Evolutionary conservation across 2,329 filamentous ascomycete genomes (phyloP).

Genomic region (Calonectria ilicicola): DNA sequence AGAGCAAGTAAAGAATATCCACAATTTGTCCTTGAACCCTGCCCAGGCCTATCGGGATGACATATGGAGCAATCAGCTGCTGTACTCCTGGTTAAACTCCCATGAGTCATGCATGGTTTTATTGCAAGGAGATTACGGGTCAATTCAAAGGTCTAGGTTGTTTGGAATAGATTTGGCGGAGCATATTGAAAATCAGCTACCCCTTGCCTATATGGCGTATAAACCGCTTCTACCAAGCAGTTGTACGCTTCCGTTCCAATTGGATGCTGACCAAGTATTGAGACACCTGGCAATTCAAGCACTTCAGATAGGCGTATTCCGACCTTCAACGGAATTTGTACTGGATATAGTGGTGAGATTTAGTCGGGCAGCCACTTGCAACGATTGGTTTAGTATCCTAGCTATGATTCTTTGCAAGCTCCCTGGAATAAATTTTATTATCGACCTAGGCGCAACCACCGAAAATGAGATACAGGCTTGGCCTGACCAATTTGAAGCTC

Average conservation of each 20-base stretch:
- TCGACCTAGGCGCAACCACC: background rate
- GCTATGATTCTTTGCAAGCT: background rate
- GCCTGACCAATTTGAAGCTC: background rate
- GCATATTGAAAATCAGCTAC: background rate
- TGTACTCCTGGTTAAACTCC: background rate
- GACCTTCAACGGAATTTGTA: background rate
- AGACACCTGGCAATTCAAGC: background rate
- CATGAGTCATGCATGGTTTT: background rate
- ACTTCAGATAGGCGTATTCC: background rate
- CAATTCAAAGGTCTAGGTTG: background rate
- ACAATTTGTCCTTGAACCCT: background rate
- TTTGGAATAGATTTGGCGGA: background rate
- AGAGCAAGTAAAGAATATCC: background rate
- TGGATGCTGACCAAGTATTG: background rate
- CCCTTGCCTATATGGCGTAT: background rate
- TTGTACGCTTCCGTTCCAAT: background rate
- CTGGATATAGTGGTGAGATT: background rate
- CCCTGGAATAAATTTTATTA: background rate
- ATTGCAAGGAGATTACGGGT: background rate
- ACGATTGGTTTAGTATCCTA: background rate
- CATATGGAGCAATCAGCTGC: background rate
- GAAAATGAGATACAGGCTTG: background rate
- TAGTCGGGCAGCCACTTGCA: background rate
- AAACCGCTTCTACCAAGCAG: background rate
- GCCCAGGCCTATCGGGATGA: background rate